These are phyloP conservation scores for Edaphochlamys debaryana DNA, from an alignment of 139 green algal genomes.

Conservation along the genomic window DNA sequence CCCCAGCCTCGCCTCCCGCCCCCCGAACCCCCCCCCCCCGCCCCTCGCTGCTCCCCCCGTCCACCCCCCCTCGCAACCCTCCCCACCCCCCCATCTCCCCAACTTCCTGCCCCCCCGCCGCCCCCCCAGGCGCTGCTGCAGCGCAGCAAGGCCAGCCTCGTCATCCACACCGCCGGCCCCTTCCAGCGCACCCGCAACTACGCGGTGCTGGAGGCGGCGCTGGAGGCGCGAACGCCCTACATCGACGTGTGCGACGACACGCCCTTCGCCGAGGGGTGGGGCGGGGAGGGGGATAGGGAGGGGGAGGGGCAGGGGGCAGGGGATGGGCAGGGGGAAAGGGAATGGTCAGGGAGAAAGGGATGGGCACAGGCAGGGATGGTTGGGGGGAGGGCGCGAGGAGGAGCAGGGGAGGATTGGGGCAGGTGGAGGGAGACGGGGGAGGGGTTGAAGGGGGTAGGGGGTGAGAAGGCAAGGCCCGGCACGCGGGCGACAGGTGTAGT, in stretches of 20 bases:
- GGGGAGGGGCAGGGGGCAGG: not conserved
- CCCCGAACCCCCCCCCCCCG: too few species aligned
- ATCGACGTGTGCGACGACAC: conserved; percentile 97
- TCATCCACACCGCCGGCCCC: conserved; percentile 92
- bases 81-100: not conserved
- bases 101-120: not conserved
- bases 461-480: not conserved
- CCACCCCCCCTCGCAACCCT: not conserved
- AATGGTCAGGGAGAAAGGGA: not conserved
- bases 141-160: conserved; percentile 57
- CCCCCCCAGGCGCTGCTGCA: not conserved
- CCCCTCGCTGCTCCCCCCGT: not conserved
- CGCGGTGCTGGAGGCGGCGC: conserved; percentile 83
- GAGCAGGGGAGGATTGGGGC: too few species aligned
- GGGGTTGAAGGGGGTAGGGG: not conserved
- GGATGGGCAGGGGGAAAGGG: not conserved
- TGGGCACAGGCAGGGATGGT: too few species aligned
- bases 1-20: too few species aligned
- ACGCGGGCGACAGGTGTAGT: not conserved
- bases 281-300: not conserved
- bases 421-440: not conserved
- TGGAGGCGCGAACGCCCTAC: conserved; percentile 81
- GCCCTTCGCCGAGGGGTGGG: conserved; percentile 71
- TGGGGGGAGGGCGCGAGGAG: too few species aligned
- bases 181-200: conserved; percentile 89